Percentiles rank a stretch among this genome's conserved stretches.
phyloP scores from a whole-genome alignment of 2,329 filamentous ascomycete genomes.

The Epicoccum sorghinum region DNA sequence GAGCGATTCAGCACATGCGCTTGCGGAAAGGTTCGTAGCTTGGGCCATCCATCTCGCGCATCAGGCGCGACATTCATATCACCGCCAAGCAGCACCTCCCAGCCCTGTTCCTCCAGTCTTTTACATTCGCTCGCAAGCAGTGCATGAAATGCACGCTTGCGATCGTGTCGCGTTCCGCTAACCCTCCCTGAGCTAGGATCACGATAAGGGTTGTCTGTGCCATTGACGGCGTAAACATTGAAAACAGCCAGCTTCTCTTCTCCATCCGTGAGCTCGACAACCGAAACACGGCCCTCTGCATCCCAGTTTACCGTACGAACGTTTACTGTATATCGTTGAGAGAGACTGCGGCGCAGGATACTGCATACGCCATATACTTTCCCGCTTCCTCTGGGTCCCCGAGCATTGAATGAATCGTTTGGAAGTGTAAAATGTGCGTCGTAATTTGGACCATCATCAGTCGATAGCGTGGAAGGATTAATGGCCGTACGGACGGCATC shows the following conservation, averaged over 20 bases:
- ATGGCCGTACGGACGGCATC: slow-evolving; percentile 50
- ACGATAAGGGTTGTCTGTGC: slow-evolving; percentile 56
- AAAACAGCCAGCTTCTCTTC: slow-evolving; percentile 52
- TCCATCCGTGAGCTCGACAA: slow-evolving; percentile 48
- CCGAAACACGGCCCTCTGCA: slow-evolving; percentile 57
- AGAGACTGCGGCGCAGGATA: slow-evolving; percentile 55
- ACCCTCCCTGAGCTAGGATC: slow-evolving; percentile 51
- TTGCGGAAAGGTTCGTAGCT: slow-evolving; percentile 49
- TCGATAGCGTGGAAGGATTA: slow-evolving; percentile 13
- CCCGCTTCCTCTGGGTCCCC: slow-evolving; percentile 52
- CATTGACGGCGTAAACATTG: slow-evolving; percentile 62
- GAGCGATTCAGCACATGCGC: slow-evolving; percentile 58
- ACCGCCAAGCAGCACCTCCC: slow-evolving; percentile 55
- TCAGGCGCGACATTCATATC: slow-evolving; percentile 60
- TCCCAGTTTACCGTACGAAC: slow-evolving; percentile 57
- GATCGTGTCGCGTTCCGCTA: slow-evolving; percentile 57
- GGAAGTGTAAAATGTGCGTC: slow-evolving; percentile 56
- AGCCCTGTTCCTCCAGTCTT: slow-evolving; percentile 50
- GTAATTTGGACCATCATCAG: slow-evolving; percentile 45
- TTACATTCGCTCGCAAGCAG: slow-evolving; percentile 54
- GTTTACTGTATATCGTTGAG: slow-evolving; percentile 2
- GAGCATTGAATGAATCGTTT: slow-evolving; percentile 57
- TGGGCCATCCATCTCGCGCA: slow-evolving; percentile 55
- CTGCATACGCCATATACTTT: slow-evolving; percentile 61
- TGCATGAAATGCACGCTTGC: slow-evolving; percentile 57